Conservation (phyloP, 2,329 filamentous ascomycete genomes). For the Phaeosphaeria sp. region DNA sequence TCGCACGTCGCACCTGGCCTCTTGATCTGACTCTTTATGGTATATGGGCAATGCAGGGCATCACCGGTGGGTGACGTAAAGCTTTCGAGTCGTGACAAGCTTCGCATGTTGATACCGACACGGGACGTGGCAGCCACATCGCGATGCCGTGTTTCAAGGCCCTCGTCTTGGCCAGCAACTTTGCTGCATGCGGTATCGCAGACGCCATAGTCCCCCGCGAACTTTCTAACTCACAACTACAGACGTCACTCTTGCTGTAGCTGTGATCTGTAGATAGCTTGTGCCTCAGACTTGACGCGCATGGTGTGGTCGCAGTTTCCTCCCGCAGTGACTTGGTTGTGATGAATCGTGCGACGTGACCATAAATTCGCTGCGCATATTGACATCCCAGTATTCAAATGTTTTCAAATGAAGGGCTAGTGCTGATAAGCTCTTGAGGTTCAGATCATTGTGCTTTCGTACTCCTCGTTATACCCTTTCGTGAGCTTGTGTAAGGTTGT, state of each 20-base stretch:
- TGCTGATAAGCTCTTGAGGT: not conserved
- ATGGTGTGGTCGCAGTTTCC: not conserved
- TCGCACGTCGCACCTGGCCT: not conserved
- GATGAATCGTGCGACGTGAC: not conserved
- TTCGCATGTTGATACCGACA: not conserved
- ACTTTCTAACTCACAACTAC: not conserved
- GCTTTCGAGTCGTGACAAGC: not conserved
- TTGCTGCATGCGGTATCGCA: not conserved
- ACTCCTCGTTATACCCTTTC: not conserved
- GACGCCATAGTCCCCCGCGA: not conserved
- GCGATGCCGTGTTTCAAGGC: not conserved
- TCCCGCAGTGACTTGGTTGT: not conserved
- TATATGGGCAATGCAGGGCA: not conserved
- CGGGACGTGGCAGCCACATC: not conserved
- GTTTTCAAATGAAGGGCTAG: not conserved
- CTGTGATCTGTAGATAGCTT: too few relatives aligned
- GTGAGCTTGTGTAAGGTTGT: not conserved
- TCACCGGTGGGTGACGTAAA: not conserved
- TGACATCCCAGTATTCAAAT: not conserved
- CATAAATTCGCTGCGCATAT: not conserved
- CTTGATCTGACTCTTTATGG: not conserved
- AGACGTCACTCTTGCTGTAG: not conserved
- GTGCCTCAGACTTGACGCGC: too few relatives aligned
- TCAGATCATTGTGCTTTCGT: not conserved
- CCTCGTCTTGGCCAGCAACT: not conserved